Percentiles rank a stretch among this genome's conserved stretches.
Evolutionary conservation across 331 rosid genomes (phyloP).

Genomic region (Malus hybrid): DNA sequence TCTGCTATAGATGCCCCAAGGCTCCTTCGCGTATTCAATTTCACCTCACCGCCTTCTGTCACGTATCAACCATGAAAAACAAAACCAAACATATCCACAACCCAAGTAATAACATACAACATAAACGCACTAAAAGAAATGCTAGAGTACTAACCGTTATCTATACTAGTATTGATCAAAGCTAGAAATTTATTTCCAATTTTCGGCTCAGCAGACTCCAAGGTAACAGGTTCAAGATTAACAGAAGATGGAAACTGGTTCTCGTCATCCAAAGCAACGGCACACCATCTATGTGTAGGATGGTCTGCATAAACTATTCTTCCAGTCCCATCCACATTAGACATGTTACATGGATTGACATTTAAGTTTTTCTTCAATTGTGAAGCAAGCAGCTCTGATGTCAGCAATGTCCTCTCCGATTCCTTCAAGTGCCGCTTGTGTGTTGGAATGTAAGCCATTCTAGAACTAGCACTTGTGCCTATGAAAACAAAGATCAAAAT

Average conservation of each 20-base stretch:
- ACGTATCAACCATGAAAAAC: not conserved
- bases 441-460: conserved; percentile 52
- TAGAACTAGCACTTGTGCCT: not conserved
- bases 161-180: conserved; percentile 8
- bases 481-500: not conserved
- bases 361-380: not conserved
- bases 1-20: conserved; percentile 26
- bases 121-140: not conserved
- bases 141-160: conserved; percentile 10
- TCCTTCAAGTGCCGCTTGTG: conserved; percentile 38
- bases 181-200: conserved; percentile 19
- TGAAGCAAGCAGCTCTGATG: conserved; percentile 15
- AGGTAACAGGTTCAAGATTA: conserved; percentile 17
- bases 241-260: conserved; percentile 21
- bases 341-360: conserved; percentile 4
- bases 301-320: conserved; percentile 3
- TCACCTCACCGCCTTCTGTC: not conserved
- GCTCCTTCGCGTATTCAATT: not conserved
- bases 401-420: not conserved
- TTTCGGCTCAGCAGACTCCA: conserved; percentile 2
- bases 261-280: conserved; percentile 23
- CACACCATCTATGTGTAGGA: conserved; percentile 21
- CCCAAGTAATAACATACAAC: not conserved
- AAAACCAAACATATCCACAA: not conserved
- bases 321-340: not conserved